A percentile compares a stretch with the other conserved stretches of the same genome.
Evolutionary conservation across 1,284 basidiomycete species (phyloP).

Genomic region (Earliella scabrosa): DNA sequence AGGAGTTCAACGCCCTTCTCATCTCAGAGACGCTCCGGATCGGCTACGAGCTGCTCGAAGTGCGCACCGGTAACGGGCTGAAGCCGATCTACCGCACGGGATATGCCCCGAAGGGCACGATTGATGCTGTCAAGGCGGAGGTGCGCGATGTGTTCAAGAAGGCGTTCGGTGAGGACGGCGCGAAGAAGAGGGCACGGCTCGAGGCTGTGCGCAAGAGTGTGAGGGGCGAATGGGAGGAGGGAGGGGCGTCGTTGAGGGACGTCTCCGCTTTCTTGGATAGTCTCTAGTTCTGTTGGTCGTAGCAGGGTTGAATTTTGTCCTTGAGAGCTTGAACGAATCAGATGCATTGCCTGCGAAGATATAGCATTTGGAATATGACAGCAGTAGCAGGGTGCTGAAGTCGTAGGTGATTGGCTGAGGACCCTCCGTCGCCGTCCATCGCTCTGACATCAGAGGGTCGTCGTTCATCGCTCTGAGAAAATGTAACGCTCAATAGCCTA

Average conservation of each 20-base stretch:
- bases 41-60: constrained; percentile 34
- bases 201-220: constrained; percentile 13
- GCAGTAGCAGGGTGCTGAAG: too few relatives aligned
- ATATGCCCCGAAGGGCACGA: constrained; percentile 22
- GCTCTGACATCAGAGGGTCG: too few relatives aligned
- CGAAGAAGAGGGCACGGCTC: constrained; percentile 23
- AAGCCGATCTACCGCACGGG: constrained; percentile 25
- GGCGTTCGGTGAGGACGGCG: constrained; percentile 28
- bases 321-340: too few relatives aligned
- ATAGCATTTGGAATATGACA: too few relatives aligned
- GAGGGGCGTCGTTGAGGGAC: constrained; percentile 14
- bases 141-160: constrained; percentile 18
- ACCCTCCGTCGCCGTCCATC: too few relatives aligned
- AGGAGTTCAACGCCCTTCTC: constrained; percentile 29
- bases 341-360: too few relatives aligned
- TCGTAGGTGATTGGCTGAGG: too few relatives aligned
- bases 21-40: constrained; percentile 25
- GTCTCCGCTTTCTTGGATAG: constrained; percentile 12
- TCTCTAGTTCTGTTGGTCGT: neutral
- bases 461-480: too few relatives aligned
- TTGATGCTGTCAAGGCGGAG: constrained; percentile 27
- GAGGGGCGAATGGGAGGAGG: constrained; percentile 18
- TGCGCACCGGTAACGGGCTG: constrained; percentile 26
- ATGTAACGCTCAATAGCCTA: too few relatives aligned
- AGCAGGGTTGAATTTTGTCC: too few relatives aligned